phyloP scores from a whole-genome alignment of 352 stramenopile genomes.

The Globisporangium spiculum region DNA sequence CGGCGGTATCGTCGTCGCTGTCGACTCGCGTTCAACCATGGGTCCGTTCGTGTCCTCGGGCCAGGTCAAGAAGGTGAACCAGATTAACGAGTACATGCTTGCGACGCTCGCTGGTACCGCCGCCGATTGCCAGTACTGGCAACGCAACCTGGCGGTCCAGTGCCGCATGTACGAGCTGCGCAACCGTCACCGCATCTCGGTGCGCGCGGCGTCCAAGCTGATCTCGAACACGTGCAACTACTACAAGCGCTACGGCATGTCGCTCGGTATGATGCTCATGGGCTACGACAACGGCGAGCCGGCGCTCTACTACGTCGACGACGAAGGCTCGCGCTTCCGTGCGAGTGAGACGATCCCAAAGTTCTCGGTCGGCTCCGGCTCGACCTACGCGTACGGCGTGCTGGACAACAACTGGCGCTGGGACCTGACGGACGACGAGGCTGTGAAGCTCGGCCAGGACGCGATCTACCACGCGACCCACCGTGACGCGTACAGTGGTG shows the following conservation, averaged over 20 bases:
- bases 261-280: slow-evolving; percentile 99
- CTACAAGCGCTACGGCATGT: slow-evolving; percentile 92
- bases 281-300: slow-evolving; percentile 98
- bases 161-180: slow-evolving; percentile 97
- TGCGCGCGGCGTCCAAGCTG: slow-evolving; percentile 98
- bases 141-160: slow-evolving; percentile 97
- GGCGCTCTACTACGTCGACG: slow-evolving; percentile 99
- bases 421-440: slow-evolving; percentile 97
- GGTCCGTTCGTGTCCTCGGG: slow-evolving; percentile 98
- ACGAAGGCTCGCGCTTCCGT: slow-evolving; percentile 97
- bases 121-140: slow-evolving; percentile 99
- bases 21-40: slow-evolving; percentile 99
- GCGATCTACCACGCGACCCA: slow-evolving; percentile 99
- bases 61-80: slow-evolving; percentile 99
- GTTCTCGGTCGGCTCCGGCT: slow-evolving; percentile 99
- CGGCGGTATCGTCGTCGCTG: slow-evolving; percentile 96
- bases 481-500: slow-evolving; percentile 98
- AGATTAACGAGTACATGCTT: slow-evolving; percentile 99
- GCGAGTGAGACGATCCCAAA: slow-evolving; percentile 93
- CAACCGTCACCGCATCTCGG: slow-evolving; percentile 99
- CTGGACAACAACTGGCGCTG: slow-evolving; percentile 96
- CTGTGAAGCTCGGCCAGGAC: slow-evolving; percentile 97
- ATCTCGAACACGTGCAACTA: slow-evolving; percentile 99
- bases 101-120: slow-evolving; percentile 98
- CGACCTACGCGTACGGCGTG: slow-evolving; percentile 99